Conservation (phyloP, 495 filamentous ascomycete genomes). For the Chaetomium tenue region DNA sequence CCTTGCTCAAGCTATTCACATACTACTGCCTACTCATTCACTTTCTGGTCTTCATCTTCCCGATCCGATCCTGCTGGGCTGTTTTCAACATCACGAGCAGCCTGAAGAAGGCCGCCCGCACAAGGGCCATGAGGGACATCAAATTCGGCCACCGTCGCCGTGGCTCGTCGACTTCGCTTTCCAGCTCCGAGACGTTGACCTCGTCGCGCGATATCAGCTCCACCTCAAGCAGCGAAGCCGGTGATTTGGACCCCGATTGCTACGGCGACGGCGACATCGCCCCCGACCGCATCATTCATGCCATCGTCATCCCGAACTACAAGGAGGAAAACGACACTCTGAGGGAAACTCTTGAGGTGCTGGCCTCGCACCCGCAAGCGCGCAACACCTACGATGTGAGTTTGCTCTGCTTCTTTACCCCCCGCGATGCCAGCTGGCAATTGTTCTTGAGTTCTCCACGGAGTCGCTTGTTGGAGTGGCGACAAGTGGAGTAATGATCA, state of each 20-base stretch:
- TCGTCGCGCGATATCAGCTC: slow-evolving; percentile 47
- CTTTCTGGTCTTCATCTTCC: slow-evolving; percentile 53
- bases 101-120: slow-evolving; percentile 41
- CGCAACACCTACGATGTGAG: slow-evolving; percentile 64
- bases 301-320: slow-evolving; percentile 68
- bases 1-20: slow-evolving; percentile 46
- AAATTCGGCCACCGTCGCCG: slow-evolving; percentile 48
- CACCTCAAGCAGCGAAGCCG: slow-evolving; percentile 49
- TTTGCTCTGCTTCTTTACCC: slow-evolving; percentile 17
- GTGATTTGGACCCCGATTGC: slow-evolving; percentile 45
- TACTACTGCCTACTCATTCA: slow-evolving; percentile 57
- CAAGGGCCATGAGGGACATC: slow-evolving; percentile 42
- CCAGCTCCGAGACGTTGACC: slow-evolving; percentile 52
- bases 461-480: slow-evolving; percentile 10
- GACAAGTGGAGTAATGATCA: slow-evolving; percentile 16
- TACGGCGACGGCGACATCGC: slow-evolving; percentile 40
- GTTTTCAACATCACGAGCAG: slow-evolving; percentile 48
- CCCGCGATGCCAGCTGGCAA: slow-evolving; percentile 6
- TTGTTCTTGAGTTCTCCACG: neutral
- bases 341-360: slow-evolving; percentile 61
- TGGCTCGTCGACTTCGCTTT: slow-evolving; percentile 51
- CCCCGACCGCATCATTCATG: slow-evolving; percentile 53
- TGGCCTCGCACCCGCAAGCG: slow-evolving; percentile 64
- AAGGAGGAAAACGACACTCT: slow-evolving; percentile 65
- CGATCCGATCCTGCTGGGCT: slow-evolving; percentile 54